These are phyloP conservation scores for Fusarium lateritium DNA, from an alignment of 2,329 filamentous ascomycete species.

Conservation along the genomic window DNA sequence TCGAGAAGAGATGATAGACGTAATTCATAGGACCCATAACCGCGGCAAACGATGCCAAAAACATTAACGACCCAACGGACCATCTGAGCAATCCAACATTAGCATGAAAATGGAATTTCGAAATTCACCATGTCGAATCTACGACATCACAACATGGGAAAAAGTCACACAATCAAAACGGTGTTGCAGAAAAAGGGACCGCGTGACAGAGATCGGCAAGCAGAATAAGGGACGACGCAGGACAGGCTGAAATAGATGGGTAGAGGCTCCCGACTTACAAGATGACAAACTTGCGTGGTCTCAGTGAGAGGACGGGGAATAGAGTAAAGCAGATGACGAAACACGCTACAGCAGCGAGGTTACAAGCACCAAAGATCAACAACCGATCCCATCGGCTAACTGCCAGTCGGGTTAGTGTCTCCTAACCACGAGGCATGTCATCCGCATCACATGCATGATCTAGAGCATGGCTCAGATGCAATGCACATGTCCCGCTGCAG, in stretches of 20 bases:
- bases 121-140: slow-evolving; percentile 30
- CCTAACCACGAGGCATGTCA: slow-evolving; percentile 60
- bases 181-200: slow-evolving; percentile 21
- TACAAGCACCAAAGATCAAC: slow-evolving; percentile 92
- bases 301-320: slow-evolving; percentile 84
- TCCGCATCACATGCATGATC: slow-evolving; percentile 60
- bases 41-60: slow-evolving; percentile 92
- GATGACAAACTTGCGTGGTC: slow-evolving; percentile 94
- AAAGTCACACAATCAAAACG: slow-evolving; percentile 31
- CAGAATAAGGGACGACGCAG: slow-evolving; percentile 20
- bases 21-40: slow-evolving; percentile 94
- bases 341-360: slow-evolving; percentile 88
- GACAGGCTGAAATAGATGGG: slow-evolving; percentile 11
- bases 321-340: slow-evolving; percentile 95
- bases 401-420: slow-evolving; percentile 63
- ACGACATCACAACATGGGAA: slow-evolving; percentile 37
- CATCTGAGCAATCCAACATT: slow-evolving; percentile 73
- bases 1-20: slow-evolving; percentile 85
- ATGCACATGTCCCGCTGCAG: slow-evolving; percentile 65
- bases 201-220: slow-evolving; percentile 37
- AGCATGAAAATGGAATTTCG: slow-evolving; percentile 43
- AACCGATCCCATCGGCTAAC: slow-evolving; percentile 98
- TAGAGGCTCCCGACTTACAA: slow-evolving; percentile 77
- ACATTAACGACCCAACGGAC: slow-evolving; percentile 92
- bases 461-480: slow-evolving; percentile 54